Percentiles rank a stretch among this genome's conserved stretches.
These are phyloP conservation scores for Colletotrichum incanum DNA, from an alignment of 2,329 filamentous ascomycete species.

Conservation along the genomic window DNA sequence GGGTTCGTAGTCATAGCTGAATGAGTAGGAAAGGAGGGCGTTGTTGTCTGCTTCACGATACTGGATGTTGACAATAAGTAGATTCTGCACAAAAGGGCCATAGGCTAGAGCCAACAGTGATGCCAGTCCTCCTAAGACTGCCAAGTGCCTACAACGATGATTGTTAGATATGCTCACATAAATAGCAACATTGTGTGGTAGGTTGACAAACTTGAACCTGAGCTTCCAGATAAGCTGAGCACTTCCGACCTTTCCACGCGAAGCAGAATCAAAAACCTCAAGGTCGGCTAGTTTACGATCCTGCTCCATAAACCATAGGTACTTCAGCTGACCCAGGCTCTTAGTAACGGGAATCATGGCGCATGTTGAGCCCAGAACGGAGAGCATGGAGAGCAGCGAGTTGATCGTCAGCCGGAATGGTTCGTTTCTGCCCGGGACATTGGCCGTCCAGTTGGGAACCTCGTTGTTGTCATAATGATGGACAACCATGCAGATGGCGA, in stretches of 20 bases:
- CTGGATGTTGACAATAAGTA: conserved; percentile 12
- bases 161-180: neutral
- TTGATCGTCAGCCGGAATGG: conserved; percentile 27
- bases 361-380: conserved; percentile 30
- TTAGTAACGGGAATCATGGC: conserved; percentile 38
- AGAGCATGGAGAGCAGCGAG: conserved; percentile 32
- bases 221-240: conserved; percentile 31
- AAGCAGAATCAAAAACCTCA: conserved; percentile 34
- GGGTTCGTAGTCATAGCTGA: neutral
- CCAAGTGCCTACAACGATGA: conserved; percentile 21
- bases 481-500: conserved; percentile 25
- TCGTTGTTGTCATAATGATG: neutral
- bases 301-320: conserved; percentile 37
- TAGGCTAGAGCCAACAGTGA: conserved; percentile 35
- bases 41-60: neutral
- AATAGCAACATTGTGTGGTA: neutral
- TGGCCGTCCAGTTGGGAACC: neutral
- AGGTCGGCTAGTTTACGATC: conserved; percentile 34
- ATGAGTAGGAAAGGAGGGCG: neutral
- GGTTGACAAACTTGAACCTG: conserved; percentile 30
- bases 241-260: conserved; percentile 30
- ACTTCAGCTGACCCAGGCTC: conserved; percentile 33
- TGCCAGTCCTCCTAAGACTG: conserved; percentile 27
- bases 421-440: neutral
- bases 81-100: conserved; percentile 36